A percentile compares a stretch with the other conserved stretches of the same genome.
phyloP scores from a whole-genome alignment of 352 stramenopile genomes.

The Elongisporangium prolatum region DNA sequence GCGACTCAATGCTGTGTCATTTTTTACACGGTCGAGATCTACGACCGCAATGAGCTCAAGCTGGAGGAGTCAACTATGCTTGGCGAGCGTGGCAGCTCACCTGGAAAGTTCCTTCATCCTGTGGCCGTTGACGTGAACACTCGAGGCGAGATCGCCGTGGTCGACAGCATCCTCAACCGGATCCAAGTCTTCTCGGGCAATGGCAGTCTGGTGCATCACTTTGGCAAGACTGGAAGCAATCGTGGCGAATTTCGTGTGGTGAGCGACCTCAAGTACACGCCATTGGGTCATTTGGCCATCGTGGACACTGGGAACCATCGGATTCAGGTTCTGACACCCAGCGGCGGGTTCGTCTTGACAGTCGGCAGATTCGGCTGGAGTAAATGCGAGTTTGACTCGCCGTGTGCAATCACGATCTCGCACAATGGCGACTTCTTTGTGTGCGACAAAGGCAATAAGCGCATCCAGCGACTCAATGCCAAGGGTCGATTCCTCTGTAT shows the following conservation, averaged over 20 bases:
- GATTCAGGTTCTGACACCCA: conserved; percentile 46
- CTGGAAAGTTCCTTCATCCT: conserved; percentile 45
- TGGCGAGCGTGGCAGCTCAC: conserved; percentile 16
- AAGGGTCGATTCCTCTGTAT: conserved; percentile 30
- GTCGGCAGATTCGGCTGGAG: conserved; percentile 31
- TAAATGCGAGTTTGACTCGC: conserved; percentile 25
- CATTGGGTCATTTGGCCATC: conserved; percentile 41
- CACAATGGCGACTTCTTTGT: conserved; percentile 50
- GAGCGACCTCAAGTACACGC: conserved; percentile 46
- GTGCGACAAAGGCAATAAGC: conserved; percentile 54
- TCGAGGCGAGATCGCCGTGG: conserved; percentile 49
- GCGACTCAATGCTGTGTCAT: conserved; percentile 26
- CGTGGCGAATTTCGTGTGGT: conserved; percentile 48
- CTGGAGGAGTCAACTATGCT: conserved; percentile 8
- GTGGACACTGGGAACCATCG: conserved; percentile 55
- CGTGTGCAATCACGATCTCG: conserved; percentile 31
- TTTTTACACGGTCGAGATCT: conserved; percentile 20
- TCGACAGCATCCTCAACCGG: conserved; percentile 44
- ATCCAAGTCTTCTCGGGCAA: conserved; percentile 55
- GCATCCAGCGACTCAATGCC: conserved; percentile 46
- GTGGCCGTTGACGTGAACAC: conserved; percentile 47
- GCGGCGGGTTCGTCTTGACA: conserved; percentile 28
- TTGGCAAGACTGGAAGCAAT: conserved; percentile 34
- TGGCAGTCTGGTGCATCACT: conserved; percentile 35
- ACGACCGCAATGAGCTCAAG: conserved; percentile 10